Percentiles rank a stretch among this genome's conserved stretches.
These are phyloP conservation scores for Amoeboaphelidium occidentale DNA, from an alignment of 371 early-diverging fungal species.

Conservation along the genomic window DNA sequence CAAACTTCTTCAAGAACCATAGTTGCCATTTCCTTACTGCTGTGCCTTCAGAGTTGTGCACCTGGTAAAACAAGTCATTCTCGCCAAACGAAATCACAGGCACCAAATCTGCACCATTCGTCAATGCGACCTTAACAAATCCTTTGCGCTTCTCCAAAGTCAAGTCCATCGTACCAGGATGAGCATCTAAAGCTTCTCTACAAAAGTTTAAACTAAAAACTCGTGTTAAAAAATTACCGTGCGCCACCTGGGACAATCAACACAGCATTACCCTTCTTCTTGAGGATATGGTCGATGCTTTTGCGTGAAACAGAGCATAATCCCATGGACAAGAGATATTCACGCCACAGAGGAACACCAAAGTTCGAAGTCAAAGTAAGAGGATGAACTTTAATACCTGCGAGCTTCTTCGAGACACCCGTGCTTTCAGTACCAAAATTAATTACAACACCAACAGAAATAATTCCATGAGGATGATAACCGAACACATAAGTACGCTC, in stretches of 20 bases:
- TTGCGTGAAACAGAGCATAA: constrained; percentile 42
- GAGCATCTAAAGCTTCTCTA: neutral
- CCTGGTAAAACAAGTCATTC: constrained; percentile 45
- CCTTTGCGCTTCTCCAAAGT: constrained; percentile 42
- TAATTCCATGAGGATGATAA: constrained; percentile 30
- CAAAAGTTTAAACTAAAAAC: neutral
- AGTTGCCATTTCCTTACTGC: constrained; percentile 26
- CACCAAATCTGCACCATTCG: constrained; percentile 37
- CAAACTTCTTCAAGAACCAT: constrained; percentile 25
- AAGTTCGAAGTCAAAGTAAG: constrained; percentile 34
- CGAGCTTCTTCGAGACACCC: constrained; percentile 30
- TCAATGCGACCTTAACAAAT: constrained; percentile 54
- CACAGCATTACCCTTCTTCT: constrained; percentile 43
- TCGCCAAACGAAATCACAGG: constrained; percentile 60
- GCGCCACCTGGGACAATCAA: constrained; percentile 21
- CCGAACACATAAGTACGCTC: constrained; percentile 24
- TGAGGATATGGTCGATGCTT: constrained; percentile 43
- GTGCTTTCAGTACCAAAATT: constrained; percentile 53
- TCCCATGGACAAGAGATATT: constrained; percentile 37
- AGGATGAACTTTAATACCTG: constrained; percentile 29
- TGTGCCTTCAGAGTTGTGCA: constrained; percentile 23
- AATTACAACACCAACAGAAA: constrained; percentile 50
- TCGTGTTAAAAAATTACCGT: neutral
- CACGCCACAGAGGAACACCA: constrained; percentile 45
- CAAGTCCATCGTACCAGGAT: constrained; percentile 23